Conservation (phyloP, 805 yeast genomes). For the Saccharomycopsis amapae region DNA sequence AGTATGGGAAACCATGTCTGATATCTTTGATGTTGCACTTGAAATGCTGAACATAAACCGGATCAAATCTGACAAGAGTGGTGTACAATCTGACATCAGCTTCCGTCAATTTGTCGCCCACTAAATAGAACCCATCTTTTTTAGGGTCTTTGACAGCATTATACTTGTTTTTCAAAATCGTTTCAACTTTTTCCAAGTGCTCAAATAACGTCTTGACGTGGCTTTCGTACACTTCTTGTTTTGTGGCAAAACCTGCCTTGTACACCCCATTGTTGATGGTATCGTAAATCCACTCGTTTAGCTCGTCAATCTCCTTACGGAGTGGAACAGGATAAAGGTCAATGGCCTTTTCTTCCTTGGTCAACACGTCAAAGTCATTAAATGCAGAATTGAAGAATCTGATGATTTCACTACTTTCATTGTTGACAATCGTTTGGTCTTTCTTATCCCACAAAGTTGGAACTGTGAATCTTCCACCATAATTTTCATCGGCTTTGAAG, state of each 20-base stretch:
- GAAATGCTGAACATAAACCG: constrained; percentile 92
- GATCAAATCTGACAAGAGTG: constrained; percentile 85
- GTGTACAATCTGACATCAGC: constrained; percentile 85
- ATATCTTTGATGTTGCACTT: constrained; percentile 83
- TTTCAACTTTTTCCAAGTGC: constrained; percentile 65
- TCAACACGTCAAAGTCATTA: constrained; percentile 40
- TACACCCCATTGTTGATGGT: constrained; percentile 89
- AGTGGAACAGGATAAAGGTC: constrained; percentile 58
- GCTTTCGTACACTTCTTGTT: constrained; percentile 72
- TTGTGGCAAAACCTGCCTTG: constrained; percentile 83
- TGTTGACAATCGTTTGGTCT: constrained; percentile 75
- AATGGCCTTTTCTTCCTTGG: constrained; percentile 39
- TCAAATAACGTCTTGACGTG: constrained; percentile 58
- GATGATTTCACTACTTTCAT: constrained; percentile 85
- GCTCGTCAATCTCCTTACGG: constrained; percentile 56
- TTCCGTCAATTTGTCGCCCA: constrained; percentile 71
- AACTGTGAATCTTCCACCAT: constrained; percentile 80
- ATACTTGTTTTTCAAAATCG: constrained; percentile 42
- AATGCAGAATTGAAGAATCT: constrained; percentile 77
- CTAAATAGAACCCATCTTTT: constrained; percentile 35
- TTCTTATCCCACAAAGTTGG: constrained; percentile 92
- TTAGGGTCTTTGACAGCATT: constrained; percentile 23
- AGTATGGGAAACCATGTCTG: constrained; percentile 66
- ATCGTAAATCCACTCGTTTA: constrained; percentile 79
- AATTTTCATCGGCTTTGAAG: constrained; percentile 65